Base-by-base conservation (phyloP, 495 filamentous ascomycete genomes). In the Penicillium canariense region DNA sequence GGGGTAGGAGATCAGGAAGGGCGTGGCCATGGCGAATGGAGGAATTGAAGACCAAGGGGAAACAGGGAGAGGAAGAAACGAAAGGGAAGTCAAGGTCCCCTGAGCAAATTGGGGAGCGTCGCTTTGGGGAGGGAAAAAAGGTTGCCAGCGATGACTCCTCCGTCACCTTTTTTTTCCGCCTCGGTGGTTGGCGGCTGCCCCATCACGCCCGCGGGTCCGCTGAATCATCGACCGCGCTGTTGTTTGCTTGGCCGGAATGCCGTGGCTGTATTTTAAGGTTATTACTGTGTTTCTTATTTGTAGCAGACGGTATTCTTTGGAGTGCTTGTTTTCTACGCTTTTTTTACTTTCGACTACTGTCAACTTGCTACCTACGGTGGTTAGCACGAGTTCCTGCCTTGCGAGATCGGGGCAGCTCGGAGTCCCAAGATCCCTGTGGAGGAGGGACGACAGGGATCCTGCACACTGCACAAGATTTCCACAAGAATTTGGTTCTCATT, bases 1-100 rank as follows among this genome's bases (percentile, higher is more conserved):
- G 61, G 77, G 70, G 71, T 77, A 63, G 35, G 71, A 75, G 52
- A 81, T 69, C 48, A 82, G 63, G 61, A 77, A 71, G n/a, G 69
- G 72, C 39, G 77, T 75, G 27, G 79, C 69, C 79, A 82, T 82
- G 62, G 54, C 67, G 65, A 42, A 31, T 40, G n/a, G 30, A 31
- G 28, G 46, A 30, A 47, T 35, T 25, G 34, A 50, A 48, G 4
- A 45, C 30, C 35, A 39, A 32, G 47, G 12, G 44, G 54, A 45
- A 52, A 50, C 27, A 30, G 25, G 34, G 22, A 51, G 28, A 36
- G 30, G 44, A 36, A 26, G 28, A 31, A 22, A 28, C 12, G 12
- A 38, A 15, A 48, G 20, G 40, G 54, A 43, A 34, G 38, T 54
- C 31, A 50, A 34, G 25, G 49, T 48, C 55, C 49, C 59, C 52